phyloP scores from a whole-genome alignment of 148 eudicot genomes.

The Arbutus unedo region DNA sequence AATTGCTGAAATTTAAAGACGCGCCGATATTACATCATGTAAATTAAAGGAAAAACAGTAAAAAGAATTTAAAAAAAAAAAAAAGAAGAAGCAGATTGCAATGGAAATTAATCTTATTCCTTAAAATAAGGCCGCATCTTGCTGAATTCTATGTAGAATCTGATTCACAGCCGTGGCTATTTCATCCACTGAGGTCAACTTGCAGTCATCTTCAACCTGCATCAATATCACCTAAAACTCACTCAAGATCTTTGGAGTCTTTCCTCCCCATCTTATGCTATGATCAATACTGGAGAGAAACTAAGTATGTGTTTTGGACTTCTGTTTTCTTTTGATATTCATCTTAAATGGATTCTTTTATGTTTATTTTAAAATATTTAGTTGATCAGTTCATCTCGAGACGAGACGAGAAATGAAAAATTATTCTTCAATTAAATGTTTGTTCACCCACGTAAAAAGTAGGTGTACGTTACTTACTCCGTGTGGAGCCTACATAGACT shows the following conservation, averaged over 20 bases:
- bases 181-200: conserved; percentile 50
- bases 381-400: no score
- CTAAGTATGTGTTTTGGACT: not conserved
- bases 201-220: conserved; percentile 60
- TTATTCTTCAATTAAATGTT: no score
- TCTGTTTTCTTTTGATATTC: no score
- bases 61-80: not conserved
- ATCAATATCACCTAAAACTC: not conserved
- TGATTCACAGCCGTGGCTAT: conserved; percentile 51
- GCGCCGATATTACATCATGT: not conserved
- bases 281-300: not conserved
- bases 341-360: no score
- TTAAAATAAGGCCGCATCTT: conserved; percentile 18
- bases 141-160: conserved; percentile 44
- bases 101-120: not conserved
- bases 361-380: no score
- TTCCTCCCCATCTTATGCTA: not conserved
- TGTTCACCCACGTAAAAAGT: no score
- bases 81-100: not conserved
- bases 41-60: not conserved
- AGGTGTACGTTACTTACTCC: no score
- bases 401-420: no score
- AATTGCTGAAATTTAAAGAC: not conserved
- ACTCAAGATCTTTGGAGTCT: not conserved
- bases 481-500: no score